Base-by-base conservation (phyloP, 768 basidiomycete species). In the Panaeolus papilionaceus region DNA sequence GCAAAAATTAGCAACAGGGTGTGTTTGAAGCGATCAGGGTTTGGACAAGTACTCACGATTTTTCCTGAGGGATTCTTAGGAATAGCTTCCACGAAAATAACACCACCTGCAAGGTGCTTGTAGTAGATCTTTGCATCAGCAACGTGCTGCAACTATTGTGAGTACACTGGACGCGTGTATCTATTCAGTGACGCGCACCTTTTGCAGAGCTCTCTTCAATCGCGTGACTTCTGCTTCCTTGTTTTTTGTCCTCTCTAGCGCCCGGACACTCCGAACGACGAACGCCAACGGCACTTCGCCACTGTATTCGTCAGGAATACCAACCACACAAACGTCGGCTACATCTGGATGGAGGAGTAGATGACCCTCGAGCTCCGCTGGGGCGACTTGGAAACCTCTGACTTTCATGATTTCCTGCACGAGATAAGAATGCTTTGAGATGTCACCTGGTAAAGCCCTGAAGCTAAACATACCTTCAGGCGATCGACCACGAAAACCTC, bases 41-140 rank as follows among this genome's bases (percentile, higher is more conserved):
- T 45, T 45, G 45, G 11, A 14, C 51, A 33, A 16, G 63, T 16
- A 71, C 86, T 75, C 38, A 89, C 82, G 58, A 89, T 81, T 74
- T 90, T 90, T n/a, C 91, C 90, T 26, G 88, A 89, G 2, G 90
- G 88, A 71, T 89, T 91, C 81, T 89, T 91, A 2, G 90, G 91
- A 45, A 92, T 85, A 1, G 74, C 77, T 51, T 89, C 85, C 28
- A 89, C 81, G 66, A 91, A 87, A 69, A 88, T 86, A 4, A 92
- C 81, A 9, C 89, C 90, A 7, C 88, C 89, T 4, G 82, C 78
- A 1, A 92, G 74, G 70, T 81, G 83, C 75, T 92, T 92, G 75
- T 91, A 91, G 49, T 79, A 77, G 5, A 84, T 81, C 71, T 90
- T 91, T 23, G 79, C 77, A 67, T 88, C 87, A 7, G 85, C 80